These are phyloP conservation scores for Cyphellophora europaea DNA, from an alignment of 2,329 filamentous ascomycete genomes.

Conservation along the genomic window DNA sequence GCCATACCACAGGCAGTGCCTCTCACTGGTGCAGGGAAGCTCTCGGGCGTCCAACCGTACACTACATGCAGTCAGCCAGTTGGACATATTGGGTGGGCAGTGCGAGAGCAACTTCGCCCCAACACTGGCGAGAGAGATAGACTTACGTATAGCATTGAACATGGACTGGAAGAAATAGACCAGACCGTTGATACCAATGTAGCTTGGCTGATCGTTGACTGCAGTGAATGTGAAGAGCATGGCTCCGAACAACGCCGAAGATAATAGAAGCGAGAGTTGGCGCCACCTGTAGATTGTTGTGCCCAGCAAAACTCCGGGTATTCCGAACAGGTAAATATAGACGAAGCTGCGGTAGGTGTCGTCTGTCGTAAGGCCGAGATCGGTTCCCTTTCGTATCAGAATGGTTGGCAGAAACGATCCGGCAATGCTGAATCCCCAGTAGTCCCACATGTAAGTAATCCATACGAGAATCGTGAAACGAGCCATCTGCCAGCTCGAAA, in stretches of 20 bases:
- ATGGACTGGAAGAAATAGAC: conserved; percentile 45
- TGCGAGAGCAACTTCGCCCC: too few relatives aligned
- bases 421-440: conserved; percentile 18
- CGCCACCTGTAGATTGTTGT: conserved; percentile 36
- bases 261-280: conserved; percentile 33
- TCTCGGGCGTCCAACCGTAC: too few relatives aligned
- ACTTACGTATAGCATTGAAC: conserved; percentile 42
- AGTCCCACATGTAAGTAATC: too few relatives aligned
- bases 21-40: too few relatives aligned
- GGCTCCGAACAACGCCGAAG: conserved; percentile 34
- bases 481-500: conserved; percentile 31
- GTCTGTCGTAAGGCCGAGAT: conserved; percentile 13
- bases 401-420: conserved; percentile 32
- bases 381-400: conserved; percentile 21
- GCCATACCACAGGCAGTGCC: too few relatives aligned
- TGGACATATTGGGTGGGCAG: too few relatives aligned
- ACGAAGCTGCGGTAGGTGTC: conserved; percentile 26
- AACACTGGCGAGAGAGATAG: too few relatives aligned
- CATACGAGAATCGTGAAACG: conserved; percentile 39
- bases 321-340: conserved; percentile 27
- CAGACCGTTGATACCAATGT: conserved; percentile 41
- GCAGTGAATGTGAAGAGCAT: conserved; percentile 32
- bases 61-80: too few relatives aligned
- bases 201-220: conserved; percentile 35
- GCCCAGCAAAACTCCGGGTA: conserved; percentile 22